These are phyloP conservation scores for Blastosporella zonata DNA, from an alignment of 1,284 basidiomycete species.

Conservation along the genomic window DNA sequence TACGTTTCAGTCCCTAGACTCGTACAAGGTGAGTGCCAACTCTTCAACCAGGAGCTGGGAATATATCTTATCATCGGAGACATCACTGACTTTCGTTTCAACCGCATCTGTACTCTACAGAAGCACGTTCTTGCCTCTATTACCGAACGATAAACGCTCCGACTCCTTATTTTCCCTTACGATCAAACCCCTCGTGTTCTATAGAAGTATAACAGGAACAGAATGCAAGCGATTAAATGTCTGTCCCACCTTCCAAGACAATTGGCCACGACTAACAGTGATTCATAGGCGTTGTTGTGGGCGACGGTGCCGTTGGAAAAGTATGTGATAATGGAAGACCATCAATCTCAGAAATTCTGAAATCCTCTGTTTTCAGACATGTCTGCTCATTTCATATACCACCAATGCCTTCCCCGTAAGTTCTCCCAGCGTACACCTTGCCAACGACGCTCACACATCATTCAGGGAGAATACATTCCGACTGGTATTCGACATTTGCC, in stretches of 20 bases:
- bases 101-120: conserved; percentile 23
- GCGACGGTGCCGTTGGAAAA: conserved; percentile 99
- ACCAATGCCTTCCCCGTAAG: conserved; percentile 93
- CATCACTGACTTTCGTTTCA: conserved; percentile 22
- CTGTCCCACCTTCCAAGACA: conserved; percentile 21
- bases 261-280: conserved; percentile 27
- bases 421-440: conserved; percentile 19
- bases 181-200: conserved; percentile 16
- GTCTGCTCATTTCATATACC: conserved; percentile 95
- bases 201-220: conserved; percentile 23
- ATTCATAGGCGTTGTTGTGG: conserved; percentile 88
- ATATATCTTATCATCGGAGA: conserved; percentile 4
- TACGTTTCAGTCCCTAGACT: conserved; percentile 16
- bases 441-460: conserved; percentile 7
- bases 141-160: conserved; percentile 24
- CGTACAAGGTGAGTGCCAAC: conserved; percentile 14
- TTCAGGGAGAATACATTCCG: conserved; percentile 93
- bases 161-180: conserved; percentile 20
- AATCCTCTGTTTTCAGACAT: conserved; percentile 59
- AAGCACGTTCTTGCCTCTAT: conserved; percentile 14
- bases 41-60: conserved; percentile 6
- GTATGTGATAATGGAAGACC: conserved; percentile 41
- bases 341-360: conserved; percentile 3
- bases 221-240: conserved; percentile 76
- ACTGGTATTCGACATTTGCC: conserved; percentile 57